Conservation (phyloP, 2,329 filamentous ascomycete species). For the Trichophyton rubrum region DNA sequence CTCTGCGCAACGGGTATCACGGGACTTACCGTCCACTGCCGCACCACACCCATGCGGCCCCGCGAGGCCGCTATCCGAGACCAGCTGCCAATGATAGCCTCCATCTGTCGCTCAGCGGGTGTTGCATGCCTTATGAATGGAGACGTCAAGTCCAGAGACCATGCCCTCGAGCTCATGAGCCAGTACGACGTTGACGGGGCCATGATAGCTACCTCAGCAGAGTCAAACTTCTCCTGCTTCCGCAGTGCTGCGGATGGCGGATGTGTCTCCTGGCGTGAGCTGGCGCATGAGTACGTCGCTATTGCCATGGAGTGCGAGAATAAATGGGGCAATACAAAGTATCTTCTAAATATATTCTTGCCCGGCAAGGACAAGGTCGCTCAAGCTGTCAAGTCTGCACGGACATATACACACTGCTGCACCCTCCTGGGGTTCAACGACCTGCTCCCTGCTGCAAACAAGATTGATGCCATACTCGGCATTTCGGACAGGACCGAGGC, state of each 20-base stretch:
- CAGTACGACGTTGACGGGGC: constrained; percentile 84
- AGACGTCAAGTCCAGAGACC: constrained; percentile 64
- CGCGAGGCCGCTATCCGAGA: constrained; percentile 74
- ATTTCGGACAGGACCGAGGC: neutral
- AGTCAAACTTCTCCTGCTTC: constrained; percentile 86
- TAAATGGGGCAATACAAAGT: constrained; percentile 86
- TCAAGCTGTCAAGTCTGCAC: constrained; percentile 49
- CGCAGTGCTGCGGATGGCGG: constrained; percentile 56
- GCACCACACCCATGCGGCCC: constrained; percentile 90
- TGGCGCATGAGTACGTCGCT: constrained; percentile 63
- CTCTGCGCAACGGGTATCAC: constrained; percentile 83
- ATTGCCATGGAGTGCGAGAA: constrained; percentile 68
- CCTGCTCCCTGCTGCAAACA: constrained; percentile 50
- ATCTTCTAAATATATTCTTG: constrained; percentile 69
- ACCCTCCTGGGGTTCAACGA: constrained; percentile 52
- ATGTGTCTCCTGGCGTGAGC: constrained; percentile 58
- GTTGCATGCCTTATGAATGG: constrained; percentile 95
- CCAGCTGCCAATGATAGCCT: constrained; percentile 71
- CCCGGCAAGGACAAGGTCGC: constrained; percentile 62
- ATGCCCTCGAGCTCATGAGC: constrained; percentile 57
- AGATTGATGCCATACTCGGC: constrained; percentile 52
- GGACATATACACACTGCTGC: constrained; percentile 60
- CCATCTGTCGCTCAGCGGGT: constrained; percentile 67
- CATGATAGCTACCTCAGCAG: constrained; percentile 92
- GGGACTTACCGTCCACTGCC: constrained; percentile 85